Evolutionary conservation across 345 rosid genomes (phyloP).

Genomic region (Crucihimalaya himalaica): DNA sequence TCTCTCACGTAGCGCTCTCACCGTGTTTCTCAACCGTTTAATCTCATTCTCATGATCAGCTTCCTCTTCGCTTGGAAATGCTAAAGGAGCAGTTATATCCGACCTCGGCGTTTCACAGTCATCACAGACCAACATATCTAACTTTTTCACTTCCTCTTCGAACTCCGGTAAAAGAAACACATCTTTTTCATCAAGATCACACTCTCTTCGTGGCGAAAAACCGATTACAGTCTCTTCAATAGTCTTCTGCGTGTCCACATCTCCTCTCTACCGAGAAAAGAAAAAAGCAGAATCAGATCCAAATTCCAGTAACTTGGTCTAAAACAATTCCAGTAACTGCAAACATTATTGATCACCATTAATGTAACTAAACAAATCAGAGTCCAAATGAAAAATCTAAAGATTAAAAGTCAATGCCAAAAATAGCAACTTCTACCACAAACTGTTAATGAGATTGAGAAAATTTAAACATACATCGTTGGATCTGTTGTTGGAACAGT

Average conservation of each 20-base stretch:
- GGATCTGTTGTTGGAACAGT: neutral
- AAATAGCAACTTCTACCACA: conserved; percentile 14
- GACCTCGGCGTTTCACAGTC: conserved; percentile 44
- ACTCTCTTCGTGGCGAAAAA: conserved; percentile 46
- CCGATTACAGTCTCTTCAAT: conserved; percentile 38
- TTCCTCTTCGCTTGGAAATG: conserved; percentile 46
- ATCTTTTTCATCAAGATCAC: conserved; percentile 44
- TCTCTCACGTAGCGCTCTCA: conserved; percentile 61
- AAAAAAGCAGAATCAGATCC: neutral
- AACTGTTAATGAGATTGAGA: neutral
- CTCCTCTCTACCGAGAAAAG: conserved; percentile 32
- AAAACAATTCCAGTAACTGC: neutral
- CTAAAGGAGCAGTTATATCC: conserved; percentile 47
- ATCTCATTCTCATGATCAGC: conserved; percentile 66
- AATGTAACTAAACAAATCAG: neutral
- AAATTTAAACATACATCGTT: conserved; percentile 10
- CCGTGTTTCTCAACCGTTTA: conserved; percentile 54
- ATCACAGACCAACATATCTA: conserved; percentile 37
- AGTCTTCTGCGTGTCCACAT: conserved; percentile 24
- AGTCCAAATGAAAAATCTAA: neutral
- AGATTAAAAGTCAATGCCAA: conserved; percentile 13
- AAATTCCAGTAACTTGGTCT: neutral
- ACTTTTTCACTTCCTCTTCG: conserved; percentile 51
- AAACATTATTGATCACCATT: neutral
- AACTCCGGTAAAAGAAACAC: conserved; percentile 61